phyloP scores from a whole-genome alignment of 73 alveolate species.

The Urostyla sp. region DNA sequence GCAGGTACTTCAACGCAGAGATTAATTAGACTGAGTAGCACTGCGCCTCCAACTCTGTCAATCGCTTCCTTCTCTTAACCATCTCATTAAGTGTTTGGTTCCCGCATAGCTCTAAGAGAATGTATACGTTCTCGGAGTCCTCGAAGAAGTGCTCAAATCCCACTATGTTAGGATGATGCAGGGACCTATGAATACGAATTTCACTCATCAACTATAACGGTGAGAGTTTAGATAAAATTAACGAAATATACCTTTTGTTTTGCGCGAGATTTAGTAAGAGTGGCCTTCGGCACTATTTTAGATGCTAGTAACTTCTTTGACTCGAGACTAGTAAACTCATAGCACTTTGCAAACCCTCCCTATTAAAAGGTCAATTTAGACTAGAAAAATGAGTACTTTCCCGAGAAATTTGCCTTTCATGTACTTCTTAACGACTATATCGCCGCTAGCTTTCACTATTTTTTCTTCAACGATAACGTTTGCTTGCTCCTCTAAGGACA shows the following conservation, averaged over 20 bases:
- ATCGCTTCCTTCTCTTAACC: conserved; percentile 91
- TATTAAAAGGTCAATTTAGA: background rate
- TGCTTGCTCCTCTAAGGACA: conserved; percentile 38
- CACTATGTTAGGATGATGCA: conserved; percentile 92
- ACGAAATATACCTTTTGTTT: conserved; percentile 80
- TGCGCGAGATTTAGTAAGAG: conserved; percentile 93
- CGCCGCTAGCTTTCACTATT: conserved; percentile 75
- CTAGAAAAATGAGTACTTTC: conserved; percentile 42
- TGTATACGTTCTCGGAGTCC: conserved; percentile 93
- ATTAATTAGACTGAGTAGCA: conserved; percentile 90
- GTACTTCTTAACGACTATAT: conserved; percentile 77
- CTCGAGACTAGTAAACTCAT: conserved; percentile 88
- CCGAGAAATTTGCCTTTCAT: conserved; percentile 88
- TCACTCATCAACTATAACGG: conserved; percentile 82
- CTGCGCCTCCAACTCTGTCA: conserved; percentile 94
- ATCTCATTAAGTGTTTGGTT: conserved; percentile 94
- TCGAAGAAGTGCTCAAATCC: conserved; percentile 96
- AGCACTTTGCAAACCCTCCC: conserved; percentile 98
- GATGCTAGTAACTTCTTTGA: conserved; percentile 87
- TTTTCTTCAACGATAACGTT: conserved; percentile 78
- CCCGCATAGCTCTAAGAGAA: conserved; percentile 90
- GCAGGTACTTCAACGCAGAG: conserved; percentile 85
- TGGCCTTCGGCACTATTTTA: conserved; percentile 91
- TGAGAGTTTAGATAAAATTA: conserved; percentile 46
- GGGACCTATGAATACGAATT: conserved; percentile 93